Percentiles rank a stretch among this genome's conserved stretches.
Evolutionary conservation across 1,139 yeast species (phyloP).

Genomic region (Zygosaccharomyces pseudobailii): DNA sequence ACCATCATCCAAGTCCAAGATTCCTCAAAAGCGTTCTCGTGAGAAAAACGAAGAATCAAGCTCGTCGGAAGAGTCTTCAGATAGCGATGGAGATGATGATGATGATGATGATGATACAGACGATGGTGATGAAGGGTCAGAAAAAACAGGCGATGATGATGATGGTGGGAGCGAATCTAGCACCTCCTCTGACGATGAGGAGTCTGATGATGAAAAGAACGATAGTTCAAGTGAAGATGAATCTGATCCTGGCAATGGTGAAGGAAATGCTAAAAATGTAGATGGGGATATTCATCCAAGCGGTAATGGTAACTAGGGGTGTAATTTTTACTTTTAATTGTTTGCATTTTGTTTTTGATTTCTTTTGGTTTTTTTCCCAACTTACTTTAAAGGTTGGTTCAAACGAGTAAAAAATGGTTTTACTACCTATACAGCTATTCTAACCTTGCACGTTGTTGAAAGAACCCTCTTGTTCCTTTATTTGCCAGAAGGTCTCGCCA

Average conservation of each 20-base stretch:
- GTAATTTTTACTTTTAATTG: slow-evolving; percentile 2
- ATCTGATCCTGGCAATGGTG: slow-evolving; percentile 3
- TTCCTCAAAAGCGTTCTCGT: slow-evolving; percentile 25
- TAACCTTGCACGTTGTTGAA: slow-evolving; percentile 80
- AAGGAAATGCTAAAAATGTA: background rate
- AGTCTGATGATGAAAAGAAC: background rate
- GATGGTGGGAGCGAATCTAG: slow-evolving; percentile 15
- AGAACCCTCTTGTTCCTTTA: slow-evolving; percentile 81
- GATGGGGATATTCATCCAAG: background rate
- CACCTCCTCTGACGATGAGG: slow-evolving; percentile 4
- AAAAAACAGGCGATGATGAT: slow-evolving; percentile 9
- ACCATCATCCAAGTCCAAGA: slow-evolving; percentile 13
- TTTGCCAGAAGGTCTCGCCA: slow-evolving; percentile 87
- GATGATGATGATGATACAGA: slow-evolving; percentile 8
- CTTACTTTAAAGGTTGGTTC: no score
- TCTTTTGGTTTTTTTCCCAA: background rate
- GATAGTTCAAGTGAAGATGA: slow-evolving; percentile 9
- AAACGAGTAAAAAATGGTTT: background rate
- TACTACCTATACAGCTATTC: slow-evolving; percentile 2
- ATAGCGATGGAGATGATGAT: slow-evolving; percentile 18
- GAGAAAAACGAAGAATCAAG: slow-evolving; percentile 18
- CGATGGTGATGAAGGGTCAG: slow-evolving; percentile 7
- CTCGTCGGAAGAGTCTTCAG: slow-evolving; percentile 15
- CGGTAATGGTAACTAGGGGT: slow-evolving; percentile 1
- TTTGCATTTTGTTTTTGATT: background rate